phyloP scores from a whole-genome alignment of 129 eudicot genomes.

The Cynara cardunculus region DNA sequence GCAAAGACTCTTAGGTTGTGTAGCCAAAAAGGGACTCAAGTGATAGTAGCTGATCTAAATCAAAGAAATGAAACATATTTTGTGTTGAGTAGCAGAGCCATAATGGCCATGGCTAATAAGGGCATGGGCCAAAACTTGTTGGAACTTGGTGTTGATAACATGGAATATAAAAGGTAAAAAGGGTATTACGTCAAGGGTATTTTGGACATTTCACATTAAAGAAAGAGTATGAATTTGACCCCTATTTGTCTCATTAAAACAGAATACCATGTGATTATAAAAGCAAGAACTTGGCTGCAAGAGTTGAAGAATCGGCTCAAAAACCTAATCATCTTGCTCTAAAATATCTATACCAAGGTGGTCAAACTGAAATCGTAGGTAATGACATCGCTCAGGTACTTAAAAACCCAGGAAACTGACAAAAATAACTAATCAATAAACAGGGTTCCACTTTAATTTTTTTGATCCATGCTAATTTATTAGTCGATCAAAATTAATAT shows the following conservation, averaged over 20 bases:
- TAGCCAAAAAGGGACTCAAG: slow-evolving; percentile 47
- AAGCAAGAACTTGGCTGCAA: slow-evolving; percentile 50
- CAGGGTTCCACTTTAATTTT: no score
- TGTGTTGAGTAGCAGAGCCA: slow-evolving; percentile 66
- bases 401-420: neutral
- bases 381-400: slow-evolving; percentile 64
- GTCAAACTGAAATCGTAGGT: slow-evolving; percentile 68
- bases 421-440: no score
- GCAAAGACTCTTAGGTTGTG: slow-evolving; percentile 57
- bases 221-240: neutral
- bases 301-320: slow-evolving; percentile 75
- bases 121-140: slow-evolving; percentile 48
- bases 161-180: slow-evolving; percentile 73
- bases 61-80: slow-evolving; percentile 56
- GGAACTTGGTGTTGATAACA: slow-evolving; percentile 62
- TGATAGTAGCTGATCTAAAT: slow-evolving; percentile 66
- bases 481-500: no score
- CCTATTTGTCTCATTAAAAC: neutral
- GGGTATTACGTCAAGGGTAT: neutral
- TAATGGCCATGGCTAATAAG: slow-evolving; percentile 67
- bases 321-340: slow-evolving; percentile 69
- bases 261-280: slow-evolving; percentile 73
- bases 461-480: no score
- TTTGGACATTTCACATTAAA: neutral
- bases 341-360: slow-evolving; percentile 70